A percentile compares a stretch with the other conserved stretches of the same genome.
These are phyloP conservation scores for Picochlorum sp. DNA, from an alignment of 139 green algal species.

Conservation along the genomic window DNA sequence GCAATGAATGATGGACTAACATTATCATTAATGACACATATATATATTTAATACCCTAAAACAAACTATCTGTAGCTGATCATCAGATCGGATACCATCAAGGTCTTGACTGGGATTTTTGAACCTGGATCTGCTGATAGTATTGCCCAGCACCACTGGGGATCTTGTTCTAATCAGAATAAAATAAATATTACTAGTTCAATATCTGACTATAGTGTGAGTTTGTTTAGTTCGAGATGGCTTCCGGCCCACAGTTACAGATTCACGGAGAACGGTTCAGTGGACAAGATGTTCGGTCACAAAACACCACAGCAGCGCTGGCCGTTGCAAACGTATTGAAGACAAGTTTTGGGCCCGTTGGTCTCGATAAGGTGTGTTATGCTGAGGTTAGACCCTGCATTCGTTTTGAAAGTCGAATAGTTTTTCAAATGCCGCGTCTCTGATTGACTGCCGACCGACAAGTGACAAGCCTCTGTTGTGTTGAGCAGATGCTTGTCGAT, in stretches of 20 bases:
- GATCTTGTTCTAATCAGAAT: too few species aligned
- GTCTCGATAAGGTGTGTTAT: constrained; percentile 87
- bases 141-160: too few species aligned
- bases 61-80: too few species aligned
- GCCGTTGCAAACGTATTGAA: constrained; percentile 98
- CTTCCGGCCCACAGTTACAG: constrained; percentile 30
- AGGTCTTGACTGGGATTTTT: too few species aligned
- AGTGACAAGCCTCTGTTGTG: not conserved
- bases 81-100: too few species aligned
- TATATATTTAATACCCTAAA: too few species aligned
- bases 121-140: too few species aligned
- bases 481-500: constrained; percentile 95
- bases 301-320: constrained; percentile 88
- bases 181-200: too few species aligned
- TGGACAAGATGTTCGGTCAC: constrained; percentile 85
- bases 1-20: too few species aligned
- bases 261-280: constrained; percentile 72
- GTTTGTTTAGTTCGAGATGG: constrained; percentile 1
- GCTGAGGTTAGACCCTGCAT: not conserved
- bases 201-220: too few species aligned
- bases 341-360: constrained; percentile 86
- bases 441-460: too few species aligned
- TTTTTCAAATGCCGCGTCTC: not conserved
- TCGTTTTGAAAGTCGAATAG: not conserved
- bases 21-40: too few species aligned